Evolutionary conservation across 306 rosid species (phyloP), one percentile per base, ranked within the genome.

Genomic region (Vachellia collinsii): DNA sequence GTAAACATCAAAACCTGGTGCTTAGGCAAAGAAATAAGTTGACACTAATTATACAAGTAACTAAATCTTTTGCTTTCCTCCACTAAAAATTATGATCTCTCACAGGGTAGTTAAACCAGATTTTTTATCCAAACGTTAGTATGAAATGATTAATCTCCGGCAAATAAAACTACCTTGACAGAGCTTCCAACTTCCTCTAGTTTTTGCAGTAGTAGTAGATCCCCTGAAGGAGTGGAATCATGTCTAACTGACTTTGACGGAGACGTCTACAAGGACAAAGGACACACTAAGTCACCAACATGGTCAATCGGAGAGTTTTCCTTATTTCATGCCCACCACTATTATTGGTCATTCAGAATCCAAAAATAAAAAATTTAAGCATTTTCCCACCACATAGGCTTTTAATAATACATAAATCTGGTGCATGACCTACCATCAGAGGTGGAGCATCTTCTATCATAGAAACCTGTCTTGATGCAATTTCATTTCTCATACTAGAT

Each of bases 131-230:
- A 72, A 17, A 56, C 53, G 56, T 43, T 9, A 44, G 25, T 11
- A 11, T 43, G 19, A 62, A 11, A 7, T 39, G 16, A 69, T 77
- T 41, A 34, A 67, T n/a, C 42, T 50, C 61, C 8, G 19, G 46
- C 68, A 77, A 63, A 73, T 66, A 77, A 69, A 54, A 76, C 58
- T 91, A 91, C 97, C 98, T 91, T 93, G 71, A 93, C 90, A 51
- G 97, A 91, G 88, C 83, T 93, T 88, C 93, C 98, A 89, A 93
- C 88, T 87, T 95, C 99, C 79, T 93, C 99, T 20, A 95, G 91
- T 80, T 91, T 95, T 81, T 93, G 99, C 80, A 95, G 70, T 66
- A 93, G 81, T 44, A 87, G 66, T 81, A 78, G 83, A 80, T 95
- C 94, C 81, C 88, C 90, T 19, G 85, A 83, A 73, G 67, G 67